Percentiles rank a stretch among this genome's conserved stretches.
These are phyloP conservation scores for Grifola frondosa DNA, from an alignment of 1,284 basidiomycete species.

Conservation along the genomic window DNA sequence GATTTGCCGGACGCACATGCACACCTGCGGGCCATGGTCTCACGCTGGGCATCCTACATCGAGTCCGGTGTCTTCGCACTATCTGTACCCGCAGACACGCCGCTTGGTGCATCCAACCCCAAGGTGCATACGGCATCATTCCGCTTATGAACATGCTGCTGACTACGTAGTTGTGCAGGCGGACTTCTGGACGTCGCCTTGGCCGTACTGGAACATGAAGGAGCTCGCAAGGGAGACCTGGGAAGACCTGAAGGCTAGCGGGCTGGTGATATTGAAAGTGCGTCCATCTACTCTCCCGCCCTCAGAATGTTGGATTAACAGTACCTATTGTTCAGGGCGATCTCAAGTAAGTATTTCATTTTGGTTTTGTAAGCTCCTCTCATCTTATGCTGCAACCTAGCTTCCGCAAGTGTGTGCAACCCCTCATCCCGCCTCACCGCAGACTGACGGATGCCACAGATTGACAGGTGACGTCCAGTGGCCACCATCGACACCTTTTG, in stretches of 20 bases:
- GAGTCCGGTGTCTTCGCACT: constrained; percentile 72
- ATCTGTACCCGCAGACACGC: constrained; percentile 64
- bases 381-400: constrained; percentile 34
- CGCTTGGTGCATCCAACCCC: constrained; percentile 50
- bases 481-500: constrained; percentile 83
- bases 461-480: constrained; percentile 89
- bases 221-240: constrained; percentile 60
- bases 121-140: constrained; percentile 30
- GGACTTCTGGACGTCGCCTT: constrained; percentile 85
- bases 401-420: constrained; percentile 72
- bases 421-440: constrained; percentile 28
- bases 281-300: constrained; percentile 4
- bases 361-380: neutral
- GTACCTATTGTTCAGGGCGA: constrained; percentile 61
- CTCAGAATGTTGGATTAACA: neutral
- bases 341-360: constrained; percentile 62
- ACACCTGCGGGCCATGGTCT: constrained; percentile 62
- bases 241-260: constrained; percentile 58
- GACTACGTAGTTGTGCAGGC: constrained; percentile 16
- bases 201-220: constrained; percentile 82
- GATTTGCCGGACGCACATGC: constrained; percentile 26
- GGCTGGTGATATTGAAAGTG: constrained; percentile 91
- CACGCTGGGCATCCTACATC: constrained; percentile 76
- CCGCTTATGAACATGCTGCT: neutral
- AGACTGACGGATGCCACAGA: constrained; percentile 40